These are phyloP conservation scores for Ricinus communis DNA, from an alignment of 345 rosid genomes.

Conservation along the genomic window DNA sequence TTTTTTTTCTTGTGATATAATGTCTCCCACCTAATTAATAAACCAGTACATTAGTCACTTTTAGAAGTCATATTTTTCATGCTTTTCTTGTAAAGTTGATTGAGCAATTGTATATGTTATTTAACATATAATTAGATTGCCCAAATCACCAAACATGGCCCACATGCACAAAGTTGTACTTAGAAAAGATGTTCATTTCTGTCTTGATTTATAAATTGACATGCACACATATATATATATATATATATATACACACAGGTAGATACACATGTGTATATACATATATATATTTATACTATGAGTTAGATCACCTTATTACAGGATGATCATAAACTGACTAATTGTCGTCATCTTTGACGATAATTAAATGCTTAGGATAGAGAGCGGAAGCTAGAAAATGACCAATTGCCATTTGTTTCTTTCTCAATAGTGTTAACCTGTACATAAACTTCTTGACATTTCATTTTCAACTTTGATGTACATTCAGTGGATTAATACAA, in stretches of 20 bases:
- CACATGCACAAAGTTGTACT: not conserved
- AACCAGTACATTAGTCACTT: not conserved
- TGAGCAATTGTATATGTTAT: not conserved
- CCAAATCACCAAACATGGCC: slow-evolving; percentile 1
- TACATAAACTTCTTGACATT: too few species aligned
- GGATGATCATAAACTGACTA: too few species aligned
- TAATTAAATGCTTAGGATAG: too few species aligned
- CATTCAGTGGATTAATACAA: too few species aligned
- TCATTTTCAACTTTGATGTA: too few species aligned
- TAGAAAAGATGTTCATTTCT: not conserved
- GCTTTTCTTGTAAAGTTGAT: slow-evolving; percentile 3
- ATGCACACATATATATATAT: not conserved
- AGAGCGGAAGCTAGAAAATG: too few species aligned
- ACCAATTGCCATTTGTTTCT: too few species aligned
- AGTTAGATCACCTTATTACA: too few species aligned
- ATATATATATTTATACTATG: not conserved
- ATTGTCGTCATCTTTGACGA: too few species aligned
- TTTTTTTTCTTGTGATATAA: slow-evolving; percentile 2
- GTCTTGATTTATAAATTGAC: not conserved
- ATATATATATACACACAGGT: not conserved
- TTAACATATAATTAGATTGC: not conserved
- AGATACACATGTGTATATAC: not conserved
- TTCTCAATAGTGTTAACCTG: too few species aligned
- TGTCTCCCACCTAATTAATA: slow-evolving; percentile 11
- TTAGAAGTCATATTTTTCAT: not conserved